Conservation (phyloP, 345 rosid species). For the Boechera divaricarpa region DNA sequence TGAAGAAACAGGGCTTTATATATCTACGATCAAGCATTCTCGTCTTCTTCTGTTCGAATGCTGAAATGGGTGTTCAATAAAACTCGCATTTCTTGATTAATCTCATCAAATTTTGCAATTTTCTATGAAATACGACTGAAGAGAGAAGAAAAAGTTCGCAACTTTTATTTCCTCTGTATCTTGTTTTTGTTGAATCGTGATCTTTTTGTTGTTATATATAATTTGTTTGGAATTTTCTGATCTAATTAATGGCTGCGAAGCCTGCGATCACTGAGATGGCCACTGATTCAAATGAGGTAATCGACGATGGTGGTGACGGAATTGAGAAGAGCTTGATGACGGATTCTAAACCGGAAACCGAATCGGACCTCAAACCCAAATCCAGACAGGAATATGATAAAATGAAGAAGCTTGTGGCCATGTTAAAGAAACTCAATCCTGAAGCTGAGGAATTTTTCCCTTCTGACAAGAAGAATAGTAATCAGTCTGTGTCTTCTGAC, state of each 20-base stretch:
- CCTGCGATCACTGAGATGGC: constrained; percentile 38
- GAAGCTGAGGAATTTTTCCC: constrained; percentile 69
- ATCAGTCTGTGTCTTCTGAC: constrained; percentile 22
- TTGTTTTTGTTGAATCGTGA: constrained; percentile 10
- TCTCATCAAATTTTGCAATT: constrained; percentile 1
- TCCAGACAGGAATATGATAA: constrained; percentile 39
- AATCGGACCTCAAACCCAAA: constrained; percentile 48
- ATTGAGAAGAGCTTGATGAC: constrained; percentile 25
- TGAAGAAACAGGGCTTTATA: background rate
- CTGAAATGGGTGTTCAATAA: constrained; percentile 24
- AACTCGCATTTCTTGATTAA: constrained; percentile 3
- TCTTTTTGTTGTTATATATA: background rate
- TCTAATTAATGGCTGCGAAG: constrained; percentile 46
- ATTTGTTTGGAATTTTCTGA: constrained; percentile 14
- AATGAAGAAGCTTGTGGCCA: constrained; percentile 61
- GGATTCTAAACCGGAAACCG: constrained; percentile 50
- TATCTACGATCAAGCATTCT: constrained; percentile 25
- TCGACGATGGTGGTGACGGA: constrained; percentile 15
- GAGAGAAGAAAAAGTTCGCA: constrained; percentile 1
- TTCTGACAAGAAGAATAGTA: constrained; percentile 45
- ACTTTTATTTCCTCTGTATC: constrained; percentile 1
- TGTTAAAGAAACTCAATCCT: constrained; percentile 69
- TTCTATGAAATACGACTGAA: background rate
- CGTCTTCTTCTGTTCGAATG: background rate
- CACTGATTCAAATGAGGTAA: constrained; percentile 23